Evolutionary conservation across 2,329 filamentous ascomycete genomes (phyloP).

Genomic region (Neonectria coccinea): DNA sequence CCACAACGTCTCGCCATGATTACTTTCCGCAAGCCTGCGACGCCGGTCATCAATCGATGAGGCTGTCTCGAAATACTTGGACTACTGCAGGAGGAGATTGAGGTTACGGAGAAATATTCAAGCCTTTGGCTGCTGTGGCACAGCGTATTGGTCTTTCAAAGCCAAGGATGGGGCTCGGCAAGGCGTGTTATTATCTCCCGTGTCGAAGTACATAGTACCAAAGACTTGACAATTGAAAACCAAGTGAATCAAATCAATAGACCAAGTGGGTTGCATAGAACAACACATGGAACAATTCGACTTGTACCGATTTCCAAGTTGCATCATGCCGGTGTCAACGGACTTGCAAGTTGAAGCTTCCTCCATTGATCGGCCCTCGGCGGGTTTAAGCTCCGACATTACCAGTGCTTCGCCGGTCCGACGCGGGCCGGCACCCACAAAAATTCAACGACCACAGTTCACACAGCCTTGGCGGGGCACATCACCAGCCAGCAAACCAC

Average conservation of each 20-base stretch:
- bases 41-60: constrained; percentile 31
- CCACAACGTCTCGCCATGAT: constrained; percentile 31
- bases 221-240: constrained; percentile 21
- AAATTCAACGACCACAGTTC: constrained; percentile 42
- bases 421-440: constrained; percentile 39
- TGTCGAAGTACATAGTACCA: constrained; percentile 12
- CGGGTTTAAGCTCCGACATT: constrained; percentile 20
- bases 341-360: background rate
- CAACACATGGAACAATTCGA: constrained; percentile 8
- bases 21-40: constrained; percentile 22
- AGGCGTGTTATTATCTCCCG: constrained; percentile 17
- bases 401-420: constrained; percentile 25
- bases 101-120: constrained; percentile 17
- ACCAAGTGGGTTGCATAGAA: constrained; percentile 8
- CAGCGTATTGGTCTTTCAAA: constrained; percentile 13
- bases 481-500: constrained; percentile 33
- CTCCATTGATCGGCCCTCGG: constrained; percentile 35
- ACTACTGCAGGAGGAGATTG: constrained; percentile 44
- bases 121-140: constrained; percentile 5
- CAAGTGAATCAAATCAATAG: background rate
- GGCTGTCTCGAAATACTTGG: constrained; percentile 29
- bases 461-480: constrained; percentile 40
- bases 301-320: constrained; percentile 1
- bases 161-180: constrained; percentile 12
- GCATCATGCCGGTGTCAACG: background rate